A percentile compares a stretch with the other conserved stretches of the same genome.
Conservation (phyloP, 23 red algal species). For the Gracilaria vermiculophylla region DNA sequence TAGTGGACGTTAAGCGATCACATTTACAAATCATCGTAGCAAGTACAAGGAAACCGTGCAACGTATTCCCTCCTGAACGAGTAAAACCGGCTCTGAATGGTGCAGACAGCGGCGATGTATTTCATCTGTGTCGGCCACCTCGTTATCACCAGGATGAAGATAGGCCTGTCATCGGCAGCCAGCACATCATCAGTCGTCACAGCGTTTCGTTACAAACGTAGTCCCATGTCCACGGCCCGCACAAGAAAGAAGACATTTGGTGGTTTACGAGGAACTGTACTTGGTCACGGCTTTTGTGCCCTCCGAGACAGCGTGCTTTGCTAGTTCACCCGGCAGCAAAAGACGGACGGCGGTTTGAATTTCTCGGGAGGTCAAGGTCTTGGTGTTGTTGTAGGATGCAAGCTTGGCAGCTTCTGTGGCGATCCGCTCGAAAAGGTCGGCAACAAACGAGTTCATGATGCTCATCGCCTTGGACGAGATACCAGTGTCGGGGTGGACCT, state of each 20-base stretch:
- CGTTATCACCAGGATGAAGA: too few relatives aligned
- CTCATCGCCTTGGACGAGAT: slow-evolving; percentile 99
- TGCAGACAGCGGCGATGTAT: too few relatives aligned
- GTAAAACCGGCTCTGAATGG: too few relatives aligned
- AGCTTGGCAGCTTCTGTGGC: slow-evolving; percentile 95
- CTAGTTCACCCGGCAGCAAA: slow-evolving; percentile 95
- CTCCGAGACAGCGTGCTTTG: slow-evolving; percentile 99
- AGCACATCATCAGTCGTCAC: not conserved
- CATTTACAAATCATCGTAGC: slow-evolving; percentile 18
- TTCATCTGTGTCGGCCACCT: too few relatives aligned
- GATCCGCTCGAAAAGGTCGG: slow-evolving; percentile 96
- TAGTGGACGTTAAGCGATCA: slow-evolving; percentile 10
- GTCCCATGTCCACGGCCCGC: not conserved
- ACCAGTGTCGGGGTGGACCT: slow-evolving; percentile 99
- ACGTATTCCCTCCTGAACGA: too few relatives aligned
- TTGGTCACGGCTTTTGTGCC: slow-evolving; percentile 99
- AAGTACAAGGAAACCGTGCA: too few relatives aligned
- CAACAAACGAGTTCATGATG: slow-evolving; percentile 99
- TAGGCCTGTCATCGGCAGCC: not conserved
- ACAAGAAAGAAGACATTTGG: not conserved
- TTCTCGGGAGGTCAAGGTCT: slow-evolving; percentile 98
- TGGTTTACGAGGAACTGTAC: slow-evolving; percentile 77
- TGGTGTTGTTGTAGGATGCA: slow-evolving; percentile 94
- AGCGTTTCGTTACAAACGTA: not conserved
- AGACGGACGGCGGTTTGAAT: slow-evolving; percentile 98